Evolutionary conservation across 805 yeast species (phyloP).

Genomic region (Candida sonorensis): DNA sequence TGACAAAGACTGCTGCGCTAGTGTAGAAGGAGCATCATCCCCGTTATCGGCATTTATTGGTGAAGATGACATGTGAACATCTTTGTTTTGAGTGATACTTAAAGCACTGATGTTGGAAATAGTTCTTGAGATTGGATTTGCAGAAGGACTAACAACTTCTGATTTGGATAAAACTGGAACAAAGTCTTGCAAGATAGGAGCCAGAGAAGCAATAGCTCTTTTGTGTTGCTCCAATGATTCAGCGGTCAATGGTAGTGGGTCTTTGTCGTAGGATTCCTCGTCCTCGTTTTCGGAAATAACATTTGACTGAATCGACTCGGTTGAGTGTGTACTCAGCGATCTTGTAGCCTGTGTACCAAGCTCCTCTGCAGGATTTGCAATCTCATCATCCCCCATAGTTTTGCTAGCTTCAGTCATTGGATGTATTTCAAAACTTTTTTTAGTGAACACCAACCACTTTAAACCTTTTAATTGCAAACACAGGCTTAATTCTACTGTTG

Average conservation of each 20-base stretch:
- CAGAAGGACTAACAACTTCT: slow-evolving; percentile 28
- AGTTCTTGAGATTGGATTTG: slow-evolving; percentile 26
- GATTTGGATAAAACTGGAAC: slow-evolving; percentile 59
- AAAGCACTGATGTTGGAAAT: slow-evolving; percentile 26
- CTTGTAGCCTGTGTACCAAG: slow-evolving; percentile 6
- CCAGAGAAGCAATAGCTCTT: slow-evolving; percentile 71
- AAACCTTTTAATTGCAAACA: too few relatives aligned
- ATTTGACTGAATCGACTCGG: slow-evolving; percentile 16
- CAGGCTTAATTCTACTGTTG: too few relatives aligned
- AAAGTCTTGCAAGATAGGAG: slow-evolving; percentile 67
- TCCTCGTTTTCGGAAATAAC: slow-evolving; percentile 10
- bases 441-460: too few relatives aligned
- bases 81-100: slow-evolving; percentile 18
- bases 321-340: slow-evolving; percentile 17
- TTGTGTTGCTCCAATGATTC: slow-evolving; percentile 30
- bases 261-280: slow-evolving; percentile 17
- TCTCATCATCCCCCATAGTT: background rate
- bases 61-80: background rate
- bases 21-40: background rate
- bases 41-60: background rate
- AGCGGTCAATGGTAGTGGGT: slow-evolving; percentile 24
- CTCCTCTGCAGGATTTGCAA: background rate
- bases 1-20: too few relatives aligned
- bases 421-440: too few relatives aligned
- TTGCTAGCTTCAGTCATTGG: too few relatives aligned